Conservation (phyloP, 192 early-diverging fungal genomes). For the Irineochytrium annulatum region DNA sequence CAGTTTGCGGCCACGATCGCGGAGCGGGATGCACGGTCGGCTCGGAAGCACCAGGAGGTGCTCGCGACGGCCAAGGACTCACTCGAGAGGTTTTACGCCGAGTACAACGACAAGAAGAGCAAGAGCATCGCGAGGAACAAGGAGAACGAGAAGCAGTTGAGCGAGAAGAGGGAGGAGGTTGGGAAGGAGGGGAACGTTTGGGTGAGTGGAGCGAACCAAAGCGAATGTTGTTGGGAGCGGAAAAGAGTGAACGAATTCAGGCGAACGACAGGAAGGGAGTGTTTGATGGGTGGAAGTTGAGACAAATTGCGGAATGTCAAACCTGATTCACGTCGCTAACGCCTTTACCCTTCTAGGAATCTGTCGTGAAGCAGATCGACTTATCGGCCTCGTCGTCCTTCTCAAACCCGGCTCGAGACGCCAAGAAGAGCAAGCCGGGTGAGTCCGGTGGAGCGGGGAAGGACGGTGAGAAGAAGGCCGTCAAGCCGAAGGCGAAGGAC, state of each 20-base stretch:
- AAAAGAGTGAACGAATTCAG: not conserved
- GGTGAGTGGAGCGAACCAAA: constrained; percentile 32
- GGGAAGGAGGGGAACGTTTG: constrained; percentile 41
- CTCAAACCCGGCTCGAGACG: not conserved
- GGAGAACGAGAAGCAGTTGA: constrained; percentile 35
- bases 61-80: constrained; percentile 40
- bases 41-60: constrained; percentile 38
- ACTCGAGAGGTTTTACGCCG: constrained; percentile 55
- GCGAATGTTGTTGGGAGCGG: not conserved
- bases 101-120: constrained; percentile 57
- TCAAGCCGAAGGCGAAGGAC: constrained; percentile 34
- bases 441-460: constrained; percentile 17
- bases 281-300: no score
- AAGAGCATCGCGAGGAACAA: constrained; percentile 47
- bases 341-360: constrained; percentile 25
- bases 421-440: constrained; percentile 27
- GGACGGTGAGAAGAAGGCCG: constrained; percentile 30
- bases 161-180: constrained; percentile 26
- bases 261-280: not conserved
- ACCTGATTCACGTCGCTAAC: not conserved
- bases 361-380: constrained; percentile 45
- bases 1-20: constrained; percentile 36
- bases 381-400: not conserved
- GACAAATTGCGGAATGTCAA: not conserved
- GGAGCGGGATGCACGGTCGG: constrained; percentile 37